These are phyloP conservation scores for Gaeumannomyces sp. DNA, from an alignment of 2,329 filamentous ascomycete species.

Conservation along the genomic window DNA sequence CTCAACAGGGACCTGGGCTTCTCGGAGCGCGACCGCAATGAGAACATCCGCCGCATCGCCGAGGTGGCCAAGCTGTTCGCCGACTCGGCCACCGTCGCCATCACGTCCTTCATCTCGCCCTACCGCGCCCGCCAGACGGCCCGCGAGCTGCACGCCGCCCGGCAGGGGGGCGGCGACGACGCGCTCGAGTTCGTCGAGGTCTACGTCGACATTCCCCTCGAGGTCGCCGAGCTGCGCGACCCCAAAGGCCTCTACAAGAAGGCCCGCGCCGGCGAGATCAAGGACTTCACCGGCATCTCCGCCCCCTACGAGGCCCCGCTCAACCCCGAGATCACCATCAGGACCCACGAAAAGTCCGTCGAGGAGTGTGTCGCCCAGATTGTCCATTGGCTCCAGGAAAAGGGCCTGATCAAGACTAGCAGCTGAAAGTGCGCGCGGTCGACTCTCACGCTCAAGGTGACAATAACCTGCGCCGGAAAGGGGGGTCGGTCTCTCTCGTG, in stretches of 20 bases:
- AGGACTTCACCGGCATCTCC: slow-evolving; percentile 93
- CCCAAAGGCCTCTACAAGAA: slow-evolving; percentile 98
- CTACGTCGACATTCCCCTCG: slow-evolving; percentile 83
- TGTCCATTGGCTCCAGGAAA: slow-evolving; percentile 66
- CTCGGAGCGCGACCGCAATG: slow-evolving; percentile 84
- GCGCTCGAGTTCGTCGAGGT: slow-evolving; percentile 88
- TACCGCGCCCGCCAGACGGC: slow-evolving; percentile 79
- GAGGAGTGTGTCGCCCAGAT: slow-evolving; percentile 87
- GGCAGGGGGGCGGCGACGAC: slow-evolving; percentile 47
- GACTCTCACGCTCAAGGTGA: too few relatives aligned
- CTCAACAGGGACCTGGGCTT: slow-evolving; percentile 98
- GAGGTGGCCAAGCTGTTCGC: slow-evolving; percentile 98
- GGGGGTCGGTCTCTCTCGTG: too few relatives aligned
- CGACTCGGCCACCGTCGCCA: slow-evolving; percentile 77
- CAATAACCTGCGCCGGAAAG: too few relatives aligned
- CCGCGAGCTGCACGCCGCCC: slow-evolving; percentile 65
- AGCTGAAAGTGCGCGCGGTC: not conserved
- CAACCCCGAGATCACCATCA: slow-evolving; percentile 80
- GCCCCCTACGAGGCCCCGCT: slow-evolving; percentile 90
- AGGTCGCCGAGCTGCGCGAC: slow-evolving; percentile 89
- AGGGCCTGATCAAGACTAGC: slow-evolving; percentile 42
- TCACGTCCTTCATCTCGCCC: slow-evolving; percentile 95
- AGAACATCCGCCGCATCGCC: slow-evolving; percentile 95
- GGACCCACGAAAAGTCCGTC: slow-evolving; percentile 73
- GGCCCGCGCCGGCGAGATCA: slow-evolving; percentile 86